phyloP scores from a whole-genome alignment of 371 early-diverging fungal genomes.

The Fennellomyces sp. region DNA sequence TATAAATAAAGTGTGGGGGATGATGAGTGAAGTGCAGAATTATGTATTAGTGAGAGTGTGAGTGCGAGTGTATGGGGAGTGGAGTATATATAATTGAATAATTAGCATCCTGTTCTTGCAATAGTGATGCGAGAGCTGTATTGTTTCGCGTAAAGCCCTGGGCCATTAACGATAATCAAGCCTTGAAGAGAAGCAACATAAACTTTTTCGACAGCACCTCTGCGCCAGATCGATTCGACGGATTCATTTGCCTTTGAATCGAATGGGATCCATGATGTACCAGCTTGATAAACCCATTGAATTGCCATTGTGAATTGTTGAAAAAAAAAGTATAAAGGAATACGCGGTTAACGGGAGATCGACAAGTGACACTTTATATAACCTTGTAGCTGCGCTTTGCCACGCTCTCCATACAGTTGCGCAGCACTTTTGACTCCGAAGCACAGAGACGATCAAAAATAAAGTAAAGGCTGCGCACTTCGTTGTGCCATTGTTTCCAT shows the following conservation, averaged over 20 bases:
- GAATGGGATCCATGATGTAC: conserved; percentile 22
- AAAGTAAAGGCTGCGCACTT: neutral
- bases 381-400: neutral
- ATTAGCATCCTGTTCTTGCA: conserved; percentile 17
- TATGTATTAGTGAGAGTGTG: neutral
- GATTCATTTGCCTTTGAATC: conserved; percentile 15
- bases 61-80: neutral
- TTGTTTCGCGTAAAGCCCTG: conserved; percentile 20
- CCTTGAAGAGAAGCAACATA: conserved; percentile 25
- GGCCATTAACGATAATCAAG: conserved; percentile 21
- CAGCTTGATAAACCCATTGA: conserved; percentile 24
- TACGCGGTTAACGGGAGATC: neutral
- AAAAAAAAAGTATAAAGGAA: neutral
- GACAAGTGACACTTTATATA: neutral
- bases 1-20: neutral
- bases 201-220: conserved; percentile 12
- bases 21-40: neutral
- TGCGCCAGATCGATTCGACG: conserved; percentile 22
- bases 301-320: conserved; percentile 8
- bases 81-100: neutral
- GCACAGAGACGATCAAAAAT: too few relatives aligned
- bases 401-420: too few relatives aligned
- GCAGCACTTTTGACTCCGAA: neutral
- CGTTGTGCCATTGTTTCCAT: neutral
- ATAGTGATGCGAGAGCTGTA: conserved; percentile 16